These are phyloP conservation scores for Colletotrichum musae DNA, from an alignment of 2,329 filamentous ascomycete genomes.

Conservation along the genomic window DNA sequence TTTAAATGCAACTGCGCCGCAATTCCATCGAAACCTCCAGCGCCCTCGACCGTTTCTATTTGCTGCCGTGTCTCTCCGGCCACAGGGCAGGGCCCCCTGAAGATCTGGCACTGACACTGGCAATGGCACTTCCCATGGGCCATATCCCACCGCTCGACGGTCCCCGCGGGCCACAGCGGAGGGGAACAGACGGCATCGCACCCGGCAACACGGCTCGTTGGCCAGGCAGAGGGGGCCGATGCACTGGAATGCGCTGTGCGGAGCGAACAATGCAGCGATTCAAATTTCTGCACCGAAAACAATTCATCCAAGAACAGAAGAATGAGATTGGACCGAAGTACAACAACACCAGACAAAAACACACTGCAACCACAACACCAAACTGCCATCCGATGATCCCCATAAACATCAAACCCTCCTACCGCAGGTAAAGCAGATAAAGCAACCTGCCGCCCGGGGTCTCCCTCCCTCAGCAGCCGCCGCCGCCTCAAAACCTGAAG, in stretches of 20 bases:
- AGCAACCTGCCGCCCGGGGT: constrained; percentile 1
- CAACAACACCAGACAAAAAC: background rate
- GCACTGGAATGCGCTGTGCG: background rate
- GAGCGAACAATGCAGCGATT: background rate
- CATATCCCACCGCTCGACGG: background rate
- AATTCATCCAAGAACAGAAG: no score
- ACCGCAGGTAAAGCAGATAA: background rate
- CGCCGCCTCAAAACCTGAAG: constrained; percentile 25
- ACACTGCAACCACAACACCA: background rate
- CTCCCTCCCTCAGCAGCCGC: constrained; percentile 7
- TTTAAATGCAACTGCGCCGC: constrained; percentile 26
- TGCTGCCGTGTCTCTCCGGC: background rate
- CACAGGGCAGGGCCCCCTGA: background rate
- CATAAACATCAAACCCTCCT: constrained; percentile 17
- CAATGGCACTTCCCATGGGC: background rate
- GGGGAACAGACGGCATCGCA: constrained; percentile 4
- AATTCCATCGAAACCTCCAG: constrained; percentile 16
- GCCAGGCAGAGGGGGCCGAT: background rate
- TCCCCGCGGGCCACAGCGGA: background rate
- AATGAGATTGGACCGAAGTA: background rate
- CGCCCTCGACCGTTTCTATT: background rate
- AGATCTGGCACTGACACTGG: background rate
- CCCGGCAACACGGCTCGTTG: constrained; percentile 4
- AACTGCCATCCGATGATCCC: constrained; percentile 13
- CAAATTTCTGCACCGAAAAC: no score